Base-by-base conservation (phyloP, 805 yeast species). In the Barnettozyma populi region DNA sequence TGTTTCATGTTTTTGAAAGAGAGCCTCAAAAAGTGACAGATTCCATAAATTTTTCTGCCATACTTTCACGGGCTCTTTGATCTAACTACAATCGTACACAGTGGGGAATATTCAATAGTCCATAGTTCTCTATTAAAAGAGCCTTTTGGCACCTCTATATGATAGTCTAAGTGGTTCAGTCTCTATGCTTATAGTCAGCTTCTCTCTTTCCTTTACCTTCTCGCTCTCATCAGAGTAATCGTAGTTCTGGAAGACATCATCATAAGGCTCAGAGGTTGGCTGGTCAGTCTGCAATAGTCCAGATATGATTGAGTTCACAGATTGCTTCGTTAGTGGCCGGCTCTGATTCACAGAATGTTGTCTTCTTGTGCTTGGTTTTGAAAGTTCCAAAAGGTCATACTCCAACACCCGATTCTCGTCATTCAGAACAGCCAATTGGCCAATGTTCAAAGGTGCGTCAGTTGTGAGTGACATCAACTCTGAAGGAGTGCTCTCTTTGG, bases 171-270 rank as follows among this genome's bases (percentile, higher is more conserved):
- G 39, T 6, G 50, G 49, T 24, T 29, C 20, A 19, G 38, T 46
- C 21, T 34, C 40, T n/a, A 36, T 13, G 11, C 18, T 3, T 4
- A n/a, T 5, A n/a, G 20, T 42, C 10, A 5, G 23, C 13, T 24
- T 24, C 23, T 47, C 41, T 23, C 25, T 7, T 24, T 23, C 29
- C 23, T 6, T 31, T 42, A 18, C 21, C 16, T 24, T 37, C 14
- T 29, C 50, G 14, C 48, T 52, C 10, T 53, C 61, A 19, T 51
- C 58, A 6, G 55, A 52, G 42, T 54, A 50, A 20, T 45, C 36
- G 41, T 60, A 60, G 16, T 46, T 54, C 42, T 54, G 56, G 19
- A 61, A 52, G 16, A 61, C 52, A 29, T 54, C 63, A 16, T 47
- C 55, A 23, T 59, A 53, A 1, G 43, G 39, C 8, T 46, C 35